These are phyloP conservation scores for Cystobasidium ongulense DNA, from an alignment of 768 basidiomycete species.

Conservation along the genomic window DNA sequence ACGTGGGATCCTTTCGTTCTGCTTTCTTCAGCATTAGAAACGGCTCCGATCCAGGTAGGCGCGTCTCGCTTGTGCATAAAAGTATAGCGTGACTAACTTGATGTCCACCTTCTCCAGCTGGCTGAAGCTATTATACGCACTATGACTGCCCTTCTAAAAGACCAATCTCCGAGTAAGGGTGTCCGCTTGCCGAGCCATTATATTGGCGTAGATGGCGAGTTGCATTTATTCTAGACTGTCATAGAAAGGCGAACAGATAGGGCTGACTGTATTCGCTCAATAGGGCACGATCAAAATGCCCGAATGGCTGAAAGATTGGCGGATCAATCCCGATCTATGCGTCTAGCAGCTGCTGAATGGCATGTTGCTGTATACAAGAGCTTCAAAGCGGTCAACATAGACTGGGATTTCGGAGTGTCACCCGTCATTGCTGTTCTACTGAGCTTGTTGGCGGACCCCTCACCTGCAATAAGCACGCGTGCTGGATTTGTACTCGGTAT, in stretches of 20 bases:
- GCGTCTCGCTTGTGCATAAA: not conserved
- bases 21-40: not conserved
- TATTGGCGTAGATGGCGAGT: not conserved
- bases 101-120: not conserved
- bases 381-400: not conserved
- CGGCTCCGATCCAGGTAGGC: not conserved
- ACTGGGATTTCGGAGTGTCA: not conserved
- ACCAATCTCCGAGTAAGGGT: not conserved
- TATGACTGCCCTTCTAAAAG: not conserved
- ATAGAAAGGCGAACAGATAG: not conserved
- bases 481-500: slow-evolving; percentile 34
- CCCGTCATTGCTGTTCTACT: slow-evolving; percentile 30
- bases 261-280: not conserved
- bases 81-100: not conserved
- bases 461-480: slow-evolving; percentile 12
- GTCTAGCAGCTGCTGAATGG: slow-evolving; percentile 27
- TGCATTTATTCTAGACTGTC: not conserved
- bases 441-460: slow-evolving; percentile 24
- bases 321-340: slow-evolving; percentile 11
- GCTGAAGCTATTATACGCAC: slow-evolving; percentile 1
- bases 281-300: not conserved
- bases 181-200: not conserved
- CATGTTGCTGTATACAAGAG: slow-evolving; percentile 13
- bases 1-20: not conserved
- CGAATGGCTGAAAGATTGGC: not conserved